Conservation (phyloP, 495 filamentous ascomycete genomes). For the Daldinia grandis region DNA sequence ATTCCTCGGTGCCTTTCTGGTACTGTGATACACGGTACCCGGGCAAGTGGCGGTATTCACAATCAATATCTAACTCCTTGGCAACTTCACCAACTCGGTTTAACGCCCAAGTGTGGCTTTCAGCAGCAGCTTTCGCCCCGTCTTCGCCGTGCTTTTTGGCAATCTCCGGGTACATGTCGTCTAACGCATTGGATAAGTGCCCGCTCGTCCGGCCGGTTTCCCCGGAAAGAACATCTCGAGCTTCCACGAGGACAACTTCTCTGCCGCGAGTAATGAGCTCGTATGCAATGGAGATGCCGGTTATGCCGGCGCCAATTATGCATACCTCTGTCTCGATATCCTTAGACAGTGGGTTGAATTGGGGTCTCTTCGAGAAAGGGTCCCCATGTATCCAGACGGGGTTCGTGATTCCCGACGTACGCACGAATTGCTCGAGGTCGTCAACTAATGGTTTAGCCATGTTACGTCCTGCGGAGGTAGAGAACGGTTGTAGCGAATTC, state of each 20-base stretch:
- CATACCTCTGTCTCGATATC: slow-evolving; percentile 55
- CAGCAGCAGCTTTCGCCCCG: slow-evolving; percentile 59
- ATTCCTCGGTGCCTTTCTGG: slow-evolving; percentile 45
- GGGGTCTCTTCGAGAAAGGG: slow-evolving; percentile 57
- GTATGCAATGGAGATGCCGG: slow-evolving; percentile 63
- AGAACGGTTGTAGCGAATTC: background rate
- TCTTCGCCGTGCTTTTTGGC: slow-evolving; percentile 59
- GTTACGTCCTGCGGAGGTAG: background rate
- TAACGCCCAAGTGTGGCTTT: slow-evolving; percentile 64
- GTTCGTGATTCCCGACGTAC: slow-evolving; percentile 60
- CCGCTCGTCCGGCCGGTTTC: slow-evolving; percentile 64
- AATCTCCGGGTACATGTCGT: slow-evolving; percentile 61
- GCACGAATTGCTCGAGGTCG: slow-evolving; percentile 47
- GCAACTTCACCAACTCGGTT: slow-evolving; percentile 59
- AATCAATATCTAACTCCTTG: slow-evolving; percentile 59
- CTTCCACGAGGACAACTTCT: slow-evolving; percentile 62
- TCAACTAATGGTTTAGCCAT: background rate
- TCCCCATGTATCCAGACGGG: slow-evolving; percentile 63
- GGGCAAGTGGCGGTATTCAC: slow-evolving; percentile 61
- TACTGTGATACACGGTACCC: slow-evolving; percentile 56
- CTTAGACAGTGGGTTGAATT: slow-evolving; percentile 53
- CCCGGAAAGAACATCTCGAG: slow-evolving; percentile 61
- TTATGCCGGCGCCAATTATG: slow-evolving; percentile 65
- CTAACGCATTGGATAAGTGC: slow-evolving; percentile 62
- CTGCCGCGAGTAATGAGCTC: slow-evolving; percentile 61